A percentile compares a stretch with the other conserved stretches of the same genome.
These are phyloP conservation scores for Penicillium vulpinum DNA, from an alignment of 2,329 filamentous ascomycete species.

Conservation along the genomic window DNA sequence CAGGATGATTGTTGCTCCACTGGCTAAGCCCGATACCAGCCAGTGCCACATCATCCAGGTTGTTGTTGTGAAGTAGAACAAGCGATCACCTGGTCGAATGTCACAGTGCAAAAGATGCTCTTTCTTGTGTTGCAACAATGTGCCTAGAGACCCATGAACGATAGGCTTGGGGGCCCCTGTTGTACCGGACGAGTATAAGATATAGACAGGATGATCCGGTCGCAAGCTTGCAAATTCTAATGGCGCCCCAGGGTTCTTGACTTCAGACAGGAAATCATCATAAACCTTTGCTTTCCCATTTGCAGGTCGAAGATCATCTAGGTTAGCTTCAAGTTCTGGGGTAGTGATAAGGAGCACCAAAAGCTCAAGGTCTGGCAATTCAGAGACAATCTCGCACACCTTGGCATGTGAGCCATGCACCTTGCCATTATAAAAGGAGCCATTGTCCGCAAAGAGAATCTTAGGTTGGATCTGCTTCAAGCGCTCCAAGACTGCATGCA, in stretches of 20 bases:
- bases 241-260: constrained; percentile 38
- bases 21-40: constrained; percentile 82
- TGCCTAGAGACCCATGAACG: constrained; percentile 86
- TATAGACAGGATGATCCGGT: constrained; percentile 86
- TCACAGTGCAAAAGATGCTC: constrained; percentile 88
- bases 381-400: constrained; percentile 71
- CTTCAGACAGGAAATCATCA: constrained; percentile 48
- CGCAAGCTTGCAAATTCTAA: constrained; percentile 73
- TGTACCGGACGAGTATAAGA: constrained; percentile 90
- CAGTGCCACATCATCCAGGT: constrained; percentile 99
- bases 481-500: constrained; percentile 85
- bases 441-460: constrained; percentile 84
- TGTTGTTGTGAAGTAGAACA: constrained; percentile 93
- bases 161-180: constrained; percentile 89
- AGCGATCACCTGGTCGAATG: constrained; percentile 67
- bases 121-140: constrained; percentile 94
- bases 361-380: constrained; percentile 65
- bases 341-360: constrained; percentile 75
- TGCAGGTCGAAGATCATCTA: constrained; percentile 34
- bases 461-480: constrained; percentile 81
- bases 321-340: constrained; percentile 37
- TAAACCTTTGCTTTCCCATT: constrained; percentile 46
- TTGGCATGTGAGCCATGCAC: constrained; percentile 78
- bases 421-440: constrained; percentile 87
- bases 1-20: constrained; percentile 77